A percentile compares a stretch with the other conserved stretches of the same genome.
These are phyloP conservation scores for Candida orba DNA, from an alignment of 805 yeast species.

Conservation along the genomic window DNA sequence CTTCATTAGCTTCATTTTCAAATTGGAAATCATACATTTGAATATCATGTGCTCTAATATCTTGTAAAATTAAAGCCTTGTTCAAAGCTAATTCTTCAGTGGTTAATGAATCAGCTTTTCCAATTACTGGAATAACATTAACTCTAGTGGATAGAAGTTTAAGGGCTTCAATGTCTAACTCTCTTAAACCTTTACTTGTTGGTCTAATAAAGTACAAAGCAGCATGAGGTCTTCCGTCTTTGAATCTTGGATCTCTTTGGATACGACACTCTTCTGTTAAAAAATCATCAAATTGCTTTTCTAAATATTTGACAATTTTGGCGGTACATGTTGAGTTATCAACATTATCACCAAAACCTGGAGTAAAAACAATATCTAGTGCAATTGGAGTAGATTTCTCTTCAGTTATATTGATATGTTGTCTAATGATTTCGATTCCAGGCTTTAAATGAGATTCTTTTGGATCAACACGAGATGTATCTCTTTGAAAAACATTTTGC, in stretches of 20 bases:
- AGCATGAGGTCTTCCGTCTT: constrained; percentile 70
- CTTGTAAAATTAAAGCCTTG: constrained; percentile 49
- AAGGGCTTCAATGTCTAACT: constrained; percentile 70
- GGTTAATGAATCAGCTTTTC: constrained; percentile 76
- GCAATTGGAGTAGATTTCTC: constrained; percentile 44
- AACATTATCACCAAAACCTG: constrained; percentile 73
- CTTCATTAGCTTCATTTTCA: constrained; percentile 16
- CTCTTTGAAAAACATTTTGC: constrained; percentile 32
- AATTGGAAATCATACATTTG: constrained; percentile 57
- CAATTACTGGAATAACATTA: constrained; percentile 76
- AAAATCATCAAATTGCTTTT: constrained; percentile 63
- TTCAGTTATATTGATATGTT: constrained; percentile 49
- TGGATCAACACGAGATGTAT: constrained; percentile 22
- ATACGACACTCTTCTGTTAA: constrained; percentile 72
- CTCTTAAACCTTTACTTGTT: constrained; percentile 61
- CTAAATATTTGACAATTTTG: constrained; percentile 53
- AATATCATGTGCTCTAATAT: constrained; percentile 50
- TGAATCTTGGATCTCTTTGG: constrained; percentile 61
- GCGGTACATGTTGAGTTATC: constrained; percentile 47
- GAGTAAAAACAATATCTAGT: constrained; percentile 59
- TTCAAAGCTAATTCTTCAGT: constrained; percentile 47
- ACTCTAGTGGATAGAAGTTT: constrained; percentile 60
- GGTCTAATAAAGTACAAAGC: constrained; percentile 70
- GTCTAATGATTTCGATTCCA: constrained; percentile 37
- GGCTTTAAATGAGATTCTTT: constrained; percentile 29